Evolutionary conservation across 441 rosid genomes (phyloP).

Genomic region (Eruca vesicaria): DNA sequence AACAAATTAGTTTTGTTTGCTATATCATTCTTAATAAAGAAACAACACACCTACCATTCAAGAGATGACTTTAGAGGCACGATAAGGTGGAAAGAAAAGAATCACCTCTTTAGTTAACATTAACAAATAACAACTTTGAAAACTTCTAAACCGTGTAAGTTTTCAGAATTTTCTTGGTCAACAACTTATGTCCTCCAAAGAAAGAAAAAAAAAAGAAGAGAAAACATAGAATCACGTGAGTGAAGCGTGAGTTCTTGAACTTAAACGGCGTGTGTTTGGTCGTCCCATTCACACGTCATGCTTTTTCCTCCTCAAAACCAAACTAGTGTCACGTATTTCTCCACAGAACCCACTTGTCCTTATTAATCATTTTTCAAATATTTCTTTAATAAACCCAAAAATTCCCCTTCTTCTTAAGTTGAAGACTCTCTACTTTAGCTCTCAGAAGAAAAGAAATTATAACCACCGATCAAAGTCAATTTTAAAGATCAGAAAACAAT

Average conservation of each 20-base stretch:
- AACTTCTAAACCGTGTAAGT: constrained; percentile 8
- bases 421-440: neutral
- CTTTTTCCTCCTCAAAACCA: neutral
- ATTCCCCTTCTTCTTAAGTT: neutral
- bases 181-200: constrained; percentile 3
- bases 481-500: constrained; percentile 1
- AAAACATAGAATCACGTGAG: constrained; percentile 27
- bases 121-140: neutral
- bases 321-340: constrained; percentile 33
- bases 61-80: neutral
- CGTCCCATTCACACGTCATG: constrained; percentile 38
- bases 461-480: constrained; percentile 36
- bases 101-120: neutral
- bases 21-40: neutral
- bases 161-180: constrained; percentile 31
- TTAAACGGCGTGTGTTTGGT: constrained; percentile 30
- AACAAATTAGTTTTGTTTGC: constrained; percentile 5
- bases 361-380: neutral
- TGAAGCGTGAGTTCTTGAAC: neutral
- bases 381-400: neutral
- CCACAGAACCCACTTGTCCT: constrained; percentile 30
- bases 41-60: constrained; percentile 15
- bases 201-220: neutral
- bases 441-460: neutral
- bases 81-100: neutral